These are phyloP conservation scores for Pseudophaeomoniella oleicola DNA, from an alignment of 2,329 filamentous ascomycete species.

Conservation along the genomic window DNA sequence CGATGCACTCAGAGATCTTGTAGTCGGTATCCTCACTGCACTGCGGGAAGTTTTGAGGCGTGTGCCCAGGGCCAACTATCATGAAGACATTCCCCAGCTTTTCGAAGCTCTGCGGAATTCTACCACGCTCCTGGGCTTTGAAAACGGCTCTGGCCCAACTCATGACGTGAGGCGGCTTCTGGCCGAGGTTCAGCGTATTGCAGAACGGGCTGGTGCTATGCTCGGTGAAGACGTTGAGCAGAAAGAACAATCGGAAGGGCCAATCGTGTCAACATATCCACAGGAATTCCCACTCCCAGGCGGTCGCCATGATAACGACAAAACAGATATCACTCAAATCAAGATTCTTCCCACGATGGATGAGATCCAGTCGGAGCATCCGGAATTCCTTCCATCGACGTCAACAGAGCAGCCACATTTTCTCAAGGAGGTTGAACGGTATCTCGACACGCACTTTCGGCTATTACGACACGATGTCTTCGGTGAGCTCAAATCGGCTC, in stretches of 20 bases:
- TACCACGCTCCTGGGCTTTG: not conserved
- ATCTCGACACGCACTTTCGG: conserved; percentile 39
- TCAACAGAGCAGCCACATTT: conserved; percentile 3
- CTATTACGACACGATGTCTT: conserved; percentile 42
- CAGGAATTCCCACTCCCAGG: conserved; percentile 6
- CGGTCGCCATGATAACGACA: conserved; percentile 36
- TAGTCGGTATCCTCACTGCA: conserved; percentile 7
- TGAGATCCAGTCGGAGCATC: conserved; percentile 29
- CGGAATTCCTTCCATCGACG: conserved; percentile 16
- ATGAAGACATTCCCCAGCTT: conserved; percentile 12
- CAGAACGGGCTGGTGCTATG: conserved; percentile 4
- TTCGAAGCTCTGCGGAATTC: conserved; percentile 5
- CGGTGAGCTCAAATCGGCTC: conserved; percentile 35
- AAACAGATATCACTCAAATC: conserved; percentile 30
- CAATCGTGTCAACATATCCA: not conserved
- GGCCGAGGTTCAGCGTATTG: conserved; percentile 4
- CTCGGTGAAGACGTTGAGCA: conserved; percentile 2
- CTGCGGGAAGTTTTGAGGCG: conserved; percentile 12
- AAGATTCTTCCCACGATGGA: conserved; percentile 33
- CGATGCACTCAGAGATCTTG: conserved; percentile 6
- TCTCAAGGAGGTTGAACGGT: conserved; percentile 2
- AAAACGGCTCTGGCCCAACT: conserved; percentile 12
- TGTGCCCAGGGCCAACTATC: conserved; percentile 6
- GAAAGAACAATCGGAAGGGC: not conserved
- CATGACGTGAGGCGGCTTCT: conserved; percentile 2